Conservation (phyloP, 495 filamentous ascomycete genomes). For the Ascobolus immersus region DNA sequence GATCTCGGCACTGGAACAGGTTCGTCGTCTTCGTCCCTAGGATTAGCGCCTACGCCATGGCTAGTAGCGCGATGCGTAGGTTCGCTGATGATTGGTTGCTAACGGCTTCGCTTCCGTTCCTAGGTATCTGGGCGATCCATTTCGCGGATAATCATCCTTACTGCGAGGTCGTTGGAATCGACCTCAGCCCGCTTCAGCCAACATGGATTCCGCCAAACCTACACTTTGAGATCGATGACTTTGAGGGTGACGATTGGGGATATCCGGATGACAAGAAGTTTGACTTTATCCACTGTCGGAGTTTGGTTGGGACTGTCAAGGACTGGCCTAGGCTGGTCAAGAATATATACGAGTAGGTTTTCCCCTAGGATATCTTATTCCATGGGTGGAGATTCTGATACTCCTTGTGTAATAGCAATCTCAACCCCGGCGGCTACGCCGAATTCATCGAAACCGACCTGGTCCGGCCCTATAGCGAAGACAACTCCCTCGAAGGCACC, state of each 20-base stretch:
- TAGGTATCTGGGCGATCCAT: no score
- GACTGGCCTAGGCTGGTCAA: constrained; percentile 30
- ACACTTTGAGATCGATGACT: constrained; percentile 3
- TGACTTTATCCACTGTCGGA: constrained; percentile 37
- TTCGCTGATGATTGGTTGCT: no score
- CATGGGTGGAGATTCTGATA: not conserved
- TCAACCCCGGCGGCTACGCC: constrained; percentile 31
- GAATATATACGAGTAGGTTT: constrained; percentile 20
- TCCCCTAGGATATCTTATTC: not conserved
- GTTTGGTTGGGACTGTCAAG: constrained; percentile 28
- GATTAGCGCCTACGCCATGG: no score
- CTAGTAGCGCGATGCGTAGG: no score
- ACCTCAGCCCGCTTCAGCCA: constrained; percentile 4
- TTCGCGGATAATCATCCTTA: no score
- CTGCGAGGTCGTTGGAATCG: constrained; percentile 1
- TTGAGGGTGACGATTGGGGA: constrained; percentile 34
- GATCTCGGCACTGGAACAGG: no score
- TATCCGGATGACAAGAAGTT: constrained; percentile 27
- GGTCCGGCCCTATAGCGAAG: no score
- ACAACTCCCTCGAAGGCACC: no score
- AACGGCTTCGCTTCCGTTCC: no score
- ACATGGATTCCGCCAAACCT: constrained; percentile 5
- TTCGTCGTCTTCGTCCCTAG: no score
- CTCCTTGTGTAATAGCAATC: constrained; percentile 13
- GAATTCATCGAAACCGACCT: constrained; percentile 31